These are phyloP conservation scores for Pseudogymnoascus sp. DNA, from an alignment of 2,329 filamentous ascomycete genomes.

Conservation along the genomic window DNA sequence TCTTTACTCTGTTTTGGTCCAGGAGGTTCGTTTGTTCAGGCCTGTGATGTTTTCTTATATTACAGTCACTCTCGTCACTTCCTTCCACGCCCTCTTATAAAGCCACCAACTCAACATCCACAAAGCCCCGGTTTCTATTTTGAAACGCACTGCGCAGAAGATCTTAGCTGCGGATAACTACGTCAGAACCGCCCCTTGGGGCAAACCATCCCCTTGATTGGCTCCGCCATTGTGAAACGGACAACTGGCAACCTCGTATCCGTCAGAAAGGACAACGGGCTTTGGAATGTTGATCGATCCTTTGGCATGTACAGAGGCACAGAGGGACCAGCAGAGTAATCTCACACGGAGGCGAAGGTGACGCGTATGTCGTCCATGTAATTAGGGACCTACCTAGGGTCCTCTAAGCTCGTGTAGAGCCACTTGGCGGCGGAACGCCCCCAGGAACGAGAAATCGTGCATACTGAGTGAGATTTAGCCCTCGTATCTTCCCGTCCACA, in stretches of 20 bases:
- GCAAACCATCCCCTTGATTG: not conserved
- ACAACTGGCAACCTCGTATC: conserved; percentile 1
- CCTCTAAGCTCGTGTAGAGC: not conserved
- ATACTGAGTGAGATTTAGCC: not conserved
- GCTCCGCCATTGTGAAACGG: conserved; percentile 1
- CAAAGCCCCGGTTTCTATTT: not conserved
- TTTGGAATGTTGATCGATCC: not conserved
- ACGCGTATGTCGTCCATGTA: not conserved
- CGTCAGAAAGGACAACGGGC: not conserved
- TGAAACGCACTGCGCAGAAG: not conserved
- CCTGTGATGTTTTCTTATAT: not conserved
- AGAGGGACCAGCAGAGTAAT: not conserved
- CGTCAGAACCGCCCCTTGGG: not conserved
- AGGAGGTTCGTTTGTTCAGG: not conserved
- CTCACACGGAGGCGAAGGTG: not conserved
- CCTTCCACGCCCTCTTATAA: not conserved
- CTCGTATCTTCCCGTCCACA: not conserved
- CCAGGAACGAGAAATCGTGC: not conserved
- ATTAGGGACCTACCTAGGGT: not conserved
- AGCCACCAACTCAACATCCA: too few species aligned
- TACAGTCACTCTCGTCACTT: not conserved
- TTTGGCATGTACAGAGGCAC: not conserved
- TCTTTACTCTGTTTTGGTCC: not conserved
- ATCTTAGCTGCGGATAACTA: conserved; percentile 2
- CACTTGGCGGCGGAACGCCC: not conserved